Percentiles rank a stretch among this genome's conserved stretches.
These are phyloP conservation scores for Skeletonema menzelii DNA, from an alignment of 108 stramenopile genomes.

Conservation along the genomic window DNA sequence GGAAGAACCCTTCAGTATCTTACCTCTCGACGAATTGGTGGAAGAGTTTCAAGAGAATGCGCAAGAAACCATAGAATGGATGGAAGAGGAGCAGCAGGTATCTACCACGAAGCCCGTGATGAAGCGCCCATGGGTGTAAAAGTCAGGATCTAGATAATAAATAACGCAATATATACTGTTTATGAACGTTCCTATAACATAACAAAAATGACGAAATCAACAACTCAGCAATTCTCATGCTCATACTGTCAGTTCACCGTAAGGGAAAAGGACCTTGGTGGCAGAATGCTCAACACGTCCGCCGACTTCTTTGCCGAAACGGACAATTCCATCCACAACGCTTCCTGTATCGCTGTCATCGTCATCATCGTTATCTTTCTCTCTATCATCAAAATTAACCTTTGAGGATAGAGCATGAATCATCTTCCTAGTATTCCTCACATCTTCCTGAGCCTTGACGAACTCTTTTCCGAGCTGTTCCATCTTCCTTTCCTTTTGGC, in stretches of 20 bases:
- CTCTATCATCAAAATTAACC: slow-evolving; percentile 4
- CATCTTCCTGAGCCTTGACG: not conserved
- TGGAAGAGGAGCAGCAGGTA: not conserved
- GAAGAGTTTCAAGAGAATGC: slow-evolving; percentile 12
- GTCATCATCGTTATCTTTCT: not conserved
- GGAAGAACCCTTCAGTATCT: slow-evolving; percentile 88
- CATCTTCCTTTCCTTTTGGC: not conserved
- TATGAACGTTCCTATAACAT: not conserved
- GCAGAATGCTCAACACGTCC: not conserved
- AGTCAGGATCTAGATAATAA: not conserved
- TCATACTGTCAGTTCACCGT: not conserved
- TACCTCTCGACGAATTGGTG: slow-evolving; percentile 39
- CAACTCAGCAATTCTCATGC: not conserved
- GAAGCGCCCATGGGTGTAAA: not conserved
- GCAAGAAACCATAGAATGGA: slow-evolving; percentile 9
- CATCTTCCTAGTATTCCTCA: not conserved
- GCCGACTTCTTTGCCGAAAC: too few species aligned
- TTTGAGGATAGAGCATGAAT: slow-evolving; percentile 13
- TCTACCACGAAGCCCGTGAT: not conserved
- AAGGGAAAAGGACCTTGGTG: not conserved
- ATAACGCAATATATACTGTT: not conserved
- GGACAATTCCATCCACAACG: not conserved
- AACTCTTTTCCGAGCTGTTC: not conserved
- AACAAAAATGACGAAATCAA: not conserved
- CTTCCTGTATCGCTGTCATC: not conserved